phyloP scores from a whole-genome alignment of 208 protist genomes.

The Leptomonas seymouri region DNA sequence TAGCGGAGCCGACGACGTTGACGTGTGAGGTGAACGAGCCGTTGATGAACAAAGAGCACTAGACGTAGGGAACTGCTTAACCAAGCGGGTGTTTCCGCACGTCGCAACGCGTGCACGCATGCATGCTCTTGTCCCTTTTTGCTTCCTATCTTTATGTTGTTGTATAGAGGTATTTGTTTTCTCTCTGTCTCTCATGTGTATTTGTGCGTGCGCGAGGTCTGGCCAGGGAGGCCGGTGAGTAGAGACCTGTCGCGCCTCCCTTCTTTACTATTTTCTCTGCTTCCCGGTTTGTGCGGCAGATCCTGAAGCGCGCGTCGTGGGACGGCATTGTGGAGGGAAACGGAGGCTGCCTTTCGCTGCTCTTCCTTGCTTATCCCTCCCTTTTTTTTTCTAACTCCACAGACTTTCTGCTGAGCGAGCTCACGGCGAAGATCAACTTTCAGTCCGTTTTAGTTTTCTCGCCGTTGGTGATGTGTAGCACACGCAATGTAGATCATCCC shows the following conservation, averaged over 20 bases:
- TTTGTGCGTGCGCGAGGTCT: background rate
- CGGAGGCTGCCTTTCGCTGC: too few species aligned
- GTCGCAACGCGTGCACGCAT: background rate
- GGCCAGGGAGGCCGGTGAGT: background rate
- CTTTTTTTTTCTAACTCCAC: background rate
- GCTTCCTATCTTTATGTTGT: background rate
- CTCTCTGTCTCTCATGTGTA: background rate
- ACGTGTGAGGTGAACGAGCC: background rate
- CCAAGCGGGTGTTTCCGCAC: background rate
- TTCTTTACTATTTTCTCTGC: background rate
- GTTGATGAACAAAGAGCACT: background rate
- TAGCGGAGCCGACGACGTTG: background rate
- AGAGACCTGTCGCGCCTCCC: background rate
- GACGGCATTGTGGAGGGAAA: background rate
- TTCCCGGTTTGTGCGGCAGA: background rate
- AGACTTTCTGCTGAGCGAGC: too few species aligned
- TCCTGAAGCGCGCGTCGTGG: background rate
- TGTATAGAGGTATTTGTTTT: background rate
- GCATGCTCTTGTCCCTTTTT: background rate
- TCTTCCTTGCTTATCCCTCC: background rate
- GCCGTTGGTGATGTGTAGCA: too few species aligned
- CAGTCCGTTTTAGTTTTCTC: too few species aligned
- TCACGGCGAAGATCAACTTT: too few species aligned
- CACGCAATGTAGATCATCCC: too few species aligned
- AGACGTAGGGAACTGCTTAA: constrained; percentile 1